Conservation (phyloP, 2,329 filamentous ascomycete genomes). For the Penicillium sp. region DNA sequence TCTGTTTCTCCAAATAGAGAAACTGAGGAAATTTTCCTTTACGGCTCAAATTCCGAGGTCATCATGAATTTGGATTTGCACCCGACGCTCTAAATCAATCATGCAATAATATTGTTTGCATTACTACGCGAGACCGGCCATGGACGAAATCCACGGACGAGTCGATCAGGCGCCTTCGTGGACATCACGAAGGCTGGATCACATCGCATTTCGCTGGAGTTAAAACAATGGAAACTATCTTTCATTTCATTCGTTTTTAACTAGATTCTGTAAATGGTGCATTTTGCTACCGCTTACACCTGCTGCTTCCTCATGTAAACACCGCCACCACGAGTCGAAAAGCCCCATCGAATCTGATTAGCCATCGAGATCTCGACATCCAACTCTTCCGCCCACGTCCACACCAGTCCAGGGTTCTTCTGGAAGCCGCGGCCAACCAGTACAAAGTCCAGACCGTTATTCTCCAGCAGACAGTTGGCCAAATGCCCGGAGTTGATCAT, state of each 20-base stretch:
- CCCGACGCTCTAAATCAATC: too few species aligned
- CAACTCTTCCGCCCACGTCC: slow-evolving; percentile 67
- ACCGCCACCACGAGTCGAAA: slow-evolving; percentile 28
- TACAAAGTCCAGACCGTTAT: slow-evolving; percentile 60
- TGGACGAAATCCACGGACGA: neutral
- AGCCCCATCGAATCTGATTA: slow-evolving; percentile 64
- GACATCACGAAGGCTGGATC: neutral
- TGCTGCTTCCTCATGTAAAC: slow-evolving; percentile 17
- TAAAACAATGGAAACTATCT: too few species aligned
- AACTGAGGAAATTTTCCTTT: neutral
- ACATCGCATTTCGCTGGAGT: neutral
- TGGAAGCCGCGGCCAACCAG: slow-evolving; percentile 72
- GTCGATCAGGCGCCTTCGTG: neutral
- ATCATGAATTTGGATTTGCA: neutral
- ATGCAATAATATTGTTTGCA: too few species aligned
- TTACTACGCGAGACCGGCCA: neutral
- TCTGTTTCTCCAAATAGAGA: neutral
- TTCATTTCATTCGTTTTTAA: neutral
- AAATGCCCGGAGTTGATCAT: slow-evolving; percentile 64
- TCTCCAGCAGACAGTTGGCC: slow-evolving; percentile 58
- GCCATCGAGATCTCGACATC: slow-evolving; percentile 67
- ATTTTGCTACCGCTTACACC: slow-evolving; percentile 8
- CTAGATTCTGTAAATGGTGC: neutral
- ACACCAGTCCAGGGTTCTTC: slow-evolving; percentile 74
- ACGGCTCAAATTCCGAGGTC: neutral